phyloP scores from a whole-genome alignment of 805 yeast species.

The Suhomyces sp. region DNA sequence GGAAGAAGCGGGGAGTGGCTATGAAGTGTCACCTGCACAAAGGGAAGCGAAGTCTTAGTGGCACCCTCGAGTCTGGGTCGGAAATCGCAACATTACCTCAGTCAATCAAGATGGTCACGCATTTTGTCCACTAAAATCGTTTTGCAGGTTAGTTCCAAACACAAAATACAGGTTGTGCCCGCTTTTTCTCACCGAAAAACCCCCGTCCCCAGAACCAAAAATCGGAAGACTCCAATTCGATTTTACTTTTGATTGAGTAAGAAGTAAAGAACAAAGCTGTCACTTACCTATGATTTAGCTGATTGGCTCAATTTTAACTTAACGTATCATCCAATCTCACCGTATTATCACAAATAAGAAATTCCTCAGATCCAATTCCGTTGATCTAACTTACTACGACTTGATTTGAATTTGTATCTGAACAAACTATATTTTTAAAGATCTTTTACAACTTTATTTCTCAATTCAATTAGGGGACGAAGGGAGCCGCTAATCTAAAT shows the following conservation, averaged over 20 bases:
- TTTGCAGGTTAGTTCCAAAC: conserved; percentile 3
- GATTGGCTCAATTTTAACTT: neutral
- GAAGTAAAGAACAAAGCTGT: neutral
- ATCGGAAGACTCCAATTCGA: neutral
- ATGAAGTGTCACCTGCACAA: neutral
- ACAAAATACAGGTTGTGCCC: conserved; percentile 5
- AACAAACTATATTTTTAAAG: neutral
- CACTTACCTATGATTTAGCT: neutral
- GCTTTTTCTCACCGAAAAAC: conserved; percentile 3
- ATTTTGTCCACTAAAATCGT: neutral
- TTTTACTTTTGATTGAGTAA: neutral
- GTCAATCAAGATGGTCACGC: conserved; percentile 5
- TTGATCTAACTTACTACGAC: neutral
- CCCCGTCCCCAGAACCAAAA: conserved; percentile 7
- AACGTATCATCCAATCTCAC: neutral
- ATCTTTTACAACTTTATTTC: neutral
- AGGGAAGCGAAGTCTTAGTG: neutral
- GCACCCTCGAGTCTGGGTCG: neutral
- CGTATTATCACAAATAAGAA: neutral
- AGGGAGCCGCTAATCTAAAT: neutral
- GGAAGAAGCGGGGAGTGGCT: neutral
- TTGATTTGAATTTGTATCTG: neutral
- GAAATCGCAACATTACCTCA: neutral
- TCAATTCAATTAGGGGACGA: neutral
- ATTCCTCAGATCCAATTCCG: neutral